Conservation (phyloP, 495 filamentous ascomycete species). For the Penicillium atrosanguineum region DNA sequence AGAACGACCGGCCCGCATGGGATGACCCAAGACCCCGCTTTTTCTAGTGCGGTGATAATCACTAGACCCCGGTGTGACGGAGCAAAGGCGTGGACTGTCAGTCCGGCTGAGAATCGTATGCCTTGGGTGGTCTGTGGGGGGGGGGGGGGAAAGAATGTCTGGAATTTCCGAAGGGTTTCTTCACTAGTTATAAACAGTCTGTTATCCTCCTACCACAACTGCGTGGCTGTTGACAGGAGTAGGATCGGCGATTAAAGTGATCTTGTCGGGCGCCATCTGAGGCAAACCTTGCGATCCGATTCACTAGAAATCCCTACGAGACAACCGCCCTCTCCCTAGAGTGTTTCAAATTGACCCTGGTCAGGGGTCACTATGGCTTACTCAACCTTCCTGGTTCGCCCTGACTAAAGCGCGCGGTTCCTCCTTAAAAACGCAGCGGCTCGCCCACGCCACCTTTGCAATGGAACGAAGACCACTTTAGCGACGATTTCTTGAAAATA, state of each 20-base stretch:
- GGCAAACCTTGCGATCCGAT: not conserved
- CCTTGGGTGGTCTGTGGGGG: slow-evolving; percentile 1
- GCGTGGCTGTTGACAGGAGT: slow-evolving; percentile 3
- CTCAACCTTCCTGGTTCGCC: slow-evolving; percentile 4
- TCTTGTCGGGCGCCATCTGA: slow-evolving; percentile 6
- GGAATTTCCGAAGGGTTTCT: not conserved
- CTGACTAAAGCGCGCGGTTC: slow-evolving; percentile 9
- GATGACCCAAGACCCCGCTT: too few relatives aligned
- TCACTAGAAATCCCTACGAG: not conserved
- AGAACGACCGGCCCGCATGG: too few relatives aligned
- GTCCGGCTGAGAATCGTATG: slow-evolving; percentile 1
- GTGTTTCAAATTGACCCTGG: slow-evolving; percentile 1
- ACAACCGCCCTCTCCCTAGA: not conserved
- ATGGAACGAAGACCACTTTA: not conserved
- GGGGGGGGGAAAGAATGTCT: not conserved
- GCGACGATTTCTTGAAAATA: too few relatives aligned
- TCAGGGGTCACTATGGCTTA: not conserved
- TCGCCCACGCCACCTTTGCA: slow-evolving; percentile 2
- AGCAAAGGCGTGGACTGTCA: slow-evolving; percentile 2
- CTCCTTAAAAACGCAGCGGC: not conserved
- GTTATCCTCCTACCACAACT: not conserved
- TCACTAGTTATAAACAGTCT: slow-evolving; percentile 2
- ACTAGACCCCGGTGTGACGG: too few relatives aligned
- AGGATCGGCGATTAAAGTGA: slow-evolving; percentile 7
- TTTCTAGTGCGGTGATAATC: too few relatives aligned